Base-by-base conservation (phyloP, 169 alveolate genomes). In the Sarcocystis neurona region DNA sequence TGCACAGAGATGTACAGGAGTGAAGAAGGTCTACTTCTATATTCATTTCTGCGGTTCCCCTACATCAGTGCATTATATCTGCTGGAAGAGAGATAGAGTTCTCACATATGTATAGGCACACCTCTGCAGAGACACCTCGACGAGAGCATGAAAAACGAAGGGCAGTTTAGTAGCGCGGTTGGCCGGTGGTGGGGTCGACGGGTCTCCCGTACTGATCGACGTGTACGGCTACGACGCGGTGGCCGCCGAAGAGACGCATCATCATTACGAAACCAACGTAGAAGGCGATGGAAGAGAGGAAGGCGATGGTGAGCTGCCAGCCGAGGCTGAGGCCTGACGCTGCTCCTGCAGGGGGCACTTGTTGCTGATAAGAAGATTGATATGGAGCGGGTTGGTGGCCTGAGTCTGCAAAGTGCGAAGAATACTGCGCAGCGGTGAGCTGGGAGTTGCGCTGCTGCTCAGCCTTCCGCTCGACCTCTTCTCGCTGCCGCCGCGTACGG, bases 261-360 rank as follows among this genome's bases (percentile, higher is more conserved):
- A 63, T 41, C 2, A 63, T 2, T 2, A 63, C 75, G 43, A 63
- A 63, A 43, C 75, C 75, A 10, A n/a, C 10, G 75, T 63, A 63
- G 75, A 63, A 63, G 75, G 32, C 27, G 75, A 63, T 63, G 44
- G 75, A 63, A 18, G 75, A 63, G 2, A n/a, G 37, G 75, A 63
- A 63, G 43, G 75, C 75, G 75, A 63, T n/a, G 75, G 32, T 30
- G 37, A 63, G n/a, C 75, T 63, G 75, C 75, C 75, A 63, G 75
- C 75, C 75, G 27, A 63, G 75, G 6, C 46, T 30, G 43, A 63
- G 75, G 43, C 75, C 75, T n/a, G n/a, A n/a, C 43, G 27, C 75
- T 10, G 43, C 2, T 8, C 75, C 75, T 1, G 75, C 39, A n/a
- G 32, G 32, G 43, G 43, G 0, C 75, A 30, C 8, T 3, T 41